Evolutionary conservation across 2,329 filamentous ascomycete genomes (phyloP).

Genomic region (Nigrograna mackinnonii): DNA sequence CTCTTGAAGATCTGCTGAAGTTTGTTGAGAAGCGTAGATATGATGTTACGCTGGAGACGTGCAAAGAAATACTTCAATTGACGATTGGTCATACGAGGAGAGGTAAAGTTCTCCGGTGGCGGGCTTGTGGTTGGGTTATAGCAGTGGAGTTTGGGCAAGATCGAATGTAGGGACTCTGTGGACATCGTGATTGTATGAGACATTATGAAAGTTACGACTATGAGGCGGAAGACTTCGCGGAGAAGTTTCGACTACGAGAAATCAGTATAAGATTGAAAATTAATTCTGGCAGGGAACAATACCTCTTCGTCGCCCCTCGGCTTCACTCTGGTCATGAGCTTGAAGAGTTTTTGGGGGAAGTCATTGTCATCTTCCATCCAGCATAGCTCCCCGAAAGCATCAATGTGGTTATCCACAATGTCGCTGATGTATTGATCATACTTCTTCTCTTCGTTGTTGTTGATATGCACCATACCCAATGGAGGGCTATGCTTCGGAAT

Average conservation of each 20-base stretch:
- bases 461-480: constrained; percentile 49
- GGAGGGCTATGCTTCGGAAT: constrained; percentile 48
- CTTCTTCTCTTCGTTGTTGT: constrained; percentile 46
- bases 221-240: constrained; percentile 48
- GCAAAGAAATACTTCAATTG: constrained; percentile 56
- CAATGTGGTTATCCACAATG: constrained; percentile 45
- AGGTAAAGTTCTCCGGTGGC: constrained; percentile 35
- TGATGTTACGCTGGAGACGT: constrained; percentile 45
- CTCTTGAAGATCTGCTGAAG: constrained; percentile 51
- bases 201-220: constrained; percentile 54
- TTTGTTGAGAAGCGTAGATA: constrained; percentile 48
- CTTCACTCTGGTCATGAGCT: constrained; percentile 44
- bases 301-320: constrained; percentile 46
- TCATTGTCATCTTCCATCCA: constrained; percentile 51
- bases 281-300: constrained; percentile 6
- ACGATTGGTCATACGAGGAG: constrained; percentile 51
- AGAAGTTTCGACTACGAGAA: constrained; percentile 42
- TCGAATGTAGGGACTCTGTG: constrained; percentile 39
- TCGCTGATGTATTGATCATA: constrained; percentile 50
- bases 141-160: constrained; percentile 44
- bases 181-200: constrained; percentile 50
- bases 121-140: constrained; percentile 33
- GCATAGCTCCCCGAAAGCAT: constrained; percentile 46
- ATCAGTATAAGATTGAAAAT: constrained; percentile 1
- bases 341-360: constrained; percentile 48